These are phyloP conservation scores for Aspergillus affinis DNA, from an alignment of 495 filamentous ascomycete genomes.

Conservation along the genomic window DNA sequence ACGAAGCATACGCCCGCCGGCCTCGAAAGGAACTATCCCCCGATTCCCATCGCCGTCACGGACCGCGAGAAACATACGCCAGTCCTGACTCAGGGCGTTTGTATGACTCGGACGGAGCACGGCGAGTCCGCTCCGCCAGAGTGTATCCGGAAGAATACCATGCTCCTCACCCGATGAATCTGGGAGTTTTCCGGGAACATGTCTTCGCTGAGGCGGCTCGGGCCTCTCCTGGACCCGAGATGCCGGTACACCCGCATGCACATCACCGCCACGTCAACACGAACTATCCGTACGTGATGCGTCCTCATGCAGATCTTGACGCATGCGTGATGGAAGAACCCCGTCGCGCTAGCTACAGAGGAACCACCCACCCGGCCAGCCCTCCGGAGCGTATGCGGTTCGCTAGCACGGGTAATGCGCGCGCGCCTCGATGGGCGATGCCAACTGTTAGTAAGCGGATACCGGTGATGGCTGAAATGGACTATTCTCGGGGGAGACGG, in stretches of 20 bases:
- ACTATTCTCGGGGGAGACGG: constrained; percentile 10
- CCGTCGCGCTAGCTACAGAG: constrained; percentile 27
- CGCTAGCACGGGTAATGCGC: too few species aligned
- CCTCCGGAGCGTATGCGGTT: constrained; percentile 20
- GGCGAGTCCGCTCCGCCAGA: constrained; percentile 14
- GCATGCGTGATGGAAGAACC: constrained; percentile 14
- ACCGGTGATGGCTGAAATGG: constrained; percentile 2
- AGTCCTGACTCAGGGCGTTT: constrained; percentile 17
- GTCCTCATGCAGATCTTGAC: constrained; percentile 18
- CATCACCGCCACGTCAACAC: constrained; percentile 14
- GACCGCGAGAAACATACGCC: constrained; percentile 16
- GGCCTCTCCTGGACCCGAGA: constrained; percentile 18
- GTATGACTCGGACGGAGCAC: constrained; percentile 24
- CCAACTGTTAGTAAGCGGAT: background rate
- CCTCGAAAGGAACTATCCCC: constrained; percentile 36
- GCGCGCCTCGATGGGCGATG: background rate
- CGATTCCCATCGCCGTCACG: constrained; percentile 19
- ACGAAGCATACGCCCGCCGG: constrained; percentile 41
- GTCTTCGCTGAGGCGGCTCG: constrained; percentile 25
- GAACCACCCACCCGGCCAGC: constrained; percentile 12
- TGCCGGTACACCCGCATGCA: constrained; percentile 24
- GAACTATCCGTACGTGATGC: constrained; percentile 17
- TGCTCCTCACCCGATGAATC: constrained; percentile 24
- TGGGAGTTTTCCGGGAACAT: constrained; percentile 32
- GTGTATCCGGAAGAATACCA: constrained; percentile 27